Conservation (phyloP, 176 grass and related monocot species). For the Ensete glaucum region DNA sequence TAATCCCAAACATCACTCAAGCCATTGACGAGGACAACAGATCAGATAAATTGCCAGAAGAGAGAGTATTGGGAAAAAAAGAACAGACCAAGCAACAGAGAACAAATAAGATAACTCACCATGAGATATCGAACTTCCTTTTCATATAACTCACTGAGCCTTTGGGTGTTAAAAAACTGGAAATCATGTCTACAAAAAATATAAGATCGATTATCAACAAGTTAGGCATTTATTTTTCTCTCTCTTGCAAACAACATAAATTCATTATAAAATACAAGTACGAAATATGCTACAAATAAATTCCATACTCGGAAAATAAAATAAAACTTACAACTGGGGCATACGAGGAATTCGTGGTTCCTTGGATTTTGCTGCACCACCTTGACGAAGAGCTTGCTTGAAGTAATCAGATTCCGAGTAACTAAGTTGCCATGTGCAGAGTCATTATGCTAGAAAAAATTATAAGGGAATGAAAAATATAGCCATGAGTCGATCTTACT, state of each 20-base stretch:
- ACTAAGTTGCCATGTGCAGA: conserved; percentile 29
- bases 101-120: conserved; percentile 33
- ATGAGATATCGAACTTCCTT: conserved; percentile 93
- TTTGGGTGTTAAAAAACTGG: conserved; percentile 90
- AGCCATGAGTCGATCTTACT: conserved; percentile 32
- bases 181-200: conserved; percentile 62
- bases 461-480: neutral
- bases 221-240: neutral
- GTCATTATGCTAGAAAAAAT: conserved; percentile 11
- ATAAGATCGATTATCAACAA: conserved; percentile 3
- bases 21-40: neutral
- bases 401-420: conserved; percentile 97
- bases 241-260: neutral
- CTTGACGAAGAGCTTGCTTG: conserved; percentile 93
- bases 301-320: neutral
- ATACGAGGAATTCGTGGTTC: conserved; percentile 90
- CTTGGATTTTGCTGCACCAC: conserved; percentile 70
- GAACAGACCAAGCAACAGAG: neutral
- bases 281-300: neutral
- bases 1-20: neutral
- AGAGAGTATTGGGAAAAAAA: conserved; percentile 7
- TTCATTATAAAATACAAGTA: conserved; percentile 1
- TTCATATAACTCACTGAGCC: conserved; percentile 84
- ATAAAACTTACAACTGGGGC: conserved; percentile 71
- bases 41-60: neutral